Evolutionary conservation across 345 rosid genomes (phyloP).

Genomic region (Carallia pectinifolia): DNA sequence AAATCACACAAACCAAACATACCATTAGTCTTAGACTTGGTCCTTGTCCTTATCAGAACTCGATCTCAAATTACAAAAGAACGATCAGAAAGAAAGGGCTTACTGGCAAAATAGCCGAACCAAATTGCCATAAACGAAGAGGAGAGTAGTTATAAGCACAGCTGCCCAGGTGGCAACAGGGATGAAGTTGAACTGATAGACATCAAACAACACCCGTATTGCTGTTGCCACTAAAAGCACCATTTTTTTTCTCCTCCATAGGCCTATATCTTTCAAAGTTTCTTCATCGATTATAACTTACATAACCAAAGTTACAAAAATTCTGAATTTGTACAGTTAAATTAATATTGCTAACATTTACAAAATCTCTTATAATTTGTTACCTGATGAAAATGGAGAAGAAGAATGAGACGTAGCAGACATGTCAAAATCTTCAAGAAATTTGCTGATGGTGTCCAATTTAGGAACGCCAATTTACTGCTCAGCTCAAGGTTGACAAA

Average conservation of each 20-base stretch:
- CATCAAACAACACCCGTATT: conserved; percentile 42
- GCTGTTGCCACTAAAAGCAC: conserved; percentile 34
- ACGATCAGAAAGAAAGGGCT: neutral
- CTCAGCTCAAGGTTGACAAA: no score
- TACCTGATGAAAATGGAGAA: neutral
- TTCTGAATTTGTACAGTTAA: rapidly evolving
- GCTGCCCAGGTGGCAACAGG: conserved; percentile 45
- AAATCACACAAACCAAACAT: no score
- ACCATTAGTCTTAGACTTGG: no score
- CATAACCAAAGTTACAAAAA: neutral
- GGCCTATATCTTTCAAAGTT: conserved; percentile 30
- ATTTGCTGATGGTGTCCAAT: no score
- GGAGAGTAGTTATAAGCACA: conserved; percentile 26
- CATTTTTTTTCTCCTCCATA: conserved; percentile 56
- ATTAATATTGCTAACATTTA: neutral
- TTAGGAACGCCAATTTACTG: neutral
- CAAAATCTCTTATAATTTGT: neutral
- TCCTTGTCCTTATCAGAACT: no score
- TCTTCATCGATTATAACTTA: conserved; percentile 7
- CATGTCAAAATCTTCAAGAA: neutral
- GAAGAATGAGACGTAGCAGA: neutral
- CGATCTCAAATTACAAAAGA: neutral
- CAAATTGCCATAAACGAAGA: conserved; percentile 47
- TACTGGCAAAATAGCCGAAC: conserved; percentile 57
- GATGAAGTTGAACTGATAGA: conserved; percentile 43